These are phyloP conservation scores for Pythium aristosporum DNA, from an alignment of 352 stramenopile genomes.

Conservation along the genomic window DNA sequence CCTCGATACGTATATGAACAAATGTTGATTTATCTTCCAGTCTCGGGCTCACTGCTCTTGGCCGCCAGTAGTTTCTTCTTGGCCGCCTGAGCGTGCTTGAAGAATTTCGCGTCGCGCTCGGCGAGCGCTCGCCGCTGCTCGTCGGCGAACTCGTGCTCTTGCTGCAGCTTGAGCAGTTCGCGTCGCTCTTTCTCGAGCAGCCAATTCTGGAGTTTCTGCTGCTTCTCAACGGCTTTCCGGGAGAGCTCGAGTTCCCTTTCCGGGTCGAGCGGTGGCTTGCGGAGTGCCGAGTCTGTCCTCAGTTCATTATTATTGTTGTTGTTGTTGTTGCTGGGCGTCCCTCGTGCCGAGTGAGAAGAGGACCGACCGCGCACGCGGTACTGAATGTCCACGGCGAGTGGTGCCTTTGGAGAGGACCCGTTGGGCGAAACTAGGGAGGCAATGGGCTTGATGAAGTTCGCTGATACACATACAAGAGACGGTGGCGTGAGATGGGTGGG, in stretches of 20 bases:
- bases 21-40: neutral
- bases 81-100: conserved; percentile 63
- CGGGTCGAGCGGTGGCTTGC: conserved; percentile 33
- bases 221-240: conserved; percentile 87
- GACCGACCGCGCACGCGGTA: conserved; percentile 65
- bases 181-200: conserved; percentile 87
- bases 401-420: conserved; percentile 12
- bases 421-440: conserved; percentile 20
- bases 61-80: conserved; percentile 58
- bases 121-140: conserved; percentile 55
- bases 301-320: conserved; percentile 44
- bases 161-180: conserved; percentile 77
- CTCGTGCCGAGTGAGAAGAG: conserved; percentile 22
- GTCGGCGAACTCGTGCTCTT: conserved; percentile 77
- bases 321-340: conserved; percentile 14
- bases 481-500: neutral
- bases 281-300: neutral
- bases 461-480: neutral
- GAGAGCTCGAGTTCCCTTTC: conserved; percentile 67
- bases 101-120: conserved; percentile 81
- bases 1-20: neutral
- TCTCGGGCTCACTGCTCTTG: conserved; percentile 13
- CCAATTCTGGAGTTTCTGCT: conserved; percentile 89
- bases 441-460: conserved; percentile 13
- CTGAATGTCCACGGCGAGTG: conserved; percentile 40